phyloP scores from a whole-genome alignment of 2,329 filamentous ascomycete genomes.

The Ophiosphaerella narmari region DNA sequence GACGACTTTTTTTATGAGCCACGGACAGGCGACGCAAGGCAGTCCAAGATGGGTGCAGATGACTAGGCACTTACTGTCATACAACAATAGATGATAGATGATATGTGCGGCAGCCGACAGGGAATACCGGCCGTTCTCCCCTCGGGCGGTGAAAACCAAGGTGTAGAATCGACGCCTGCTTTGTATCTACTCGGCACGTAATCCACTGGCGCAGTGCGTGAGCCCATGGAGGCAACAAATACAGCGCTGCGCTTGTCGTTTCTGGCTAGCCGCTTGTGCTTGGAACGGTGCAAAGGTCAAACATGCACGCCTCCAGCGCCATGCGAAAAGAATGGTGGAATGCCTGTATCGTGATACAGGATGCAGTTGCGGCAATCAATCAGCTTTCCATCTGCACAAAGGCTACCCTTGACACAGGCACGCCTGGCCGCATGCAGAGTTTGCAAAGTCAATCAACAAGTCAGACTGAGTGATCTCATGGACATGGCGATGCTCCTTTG shows the following conservation, averaged over 20 bases:
- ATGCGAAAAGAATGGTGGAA: constrained; percentile 12
- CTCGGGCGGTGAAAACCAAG: constrained; percentile 3
- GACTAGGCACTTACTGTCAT: constrained; percentile 24
- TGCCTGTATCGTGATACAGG: constrained; percentile 4
- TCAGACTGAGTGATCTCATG: constrained; percentile 27
- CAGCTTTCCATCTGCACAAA: constrained; percentile 11
- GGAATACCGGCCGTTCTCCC: constrained; percentile 10
- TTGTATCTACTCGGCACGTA: constrained; percentile 8
- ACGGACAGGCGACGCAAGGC: constrained; percentile 31
- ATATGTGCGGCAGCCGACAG: constrained; percentile 13
- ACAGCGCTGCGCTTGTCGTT: constrained; percentile 9
- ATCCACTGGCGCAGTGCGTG: constrained; percentile 10
- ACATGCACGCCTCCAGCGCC: constrained; percentile 16
- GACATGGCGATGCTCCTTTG: constrained; percentile 34
- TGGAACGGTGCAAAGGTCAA: constrained; percentile 11
- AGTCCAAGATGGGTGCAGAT: constrained; percentile 19
- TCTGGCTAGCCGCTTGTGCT: constrained; percentile 6
- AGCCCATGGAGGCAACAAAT: not conserved
- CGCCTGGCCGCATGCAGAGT: constrained; percentile 18
- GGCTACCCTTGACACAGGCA: constrained; percentile 2
- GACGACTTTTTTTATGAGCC: constrained; percentile 20
- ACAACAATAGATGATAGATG: constrained; percentile 4
- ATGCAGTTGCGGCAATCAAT: constrained; percentile 11
- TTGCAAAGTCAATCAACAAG: constrained; percentile 18
- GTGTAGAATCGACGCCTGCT: constrained; percentile 6